Evolutionary conservation across 2,329 filamentous ascomycete species (phyloP).

Genomic region (Fusarium torreyae): DNA sequence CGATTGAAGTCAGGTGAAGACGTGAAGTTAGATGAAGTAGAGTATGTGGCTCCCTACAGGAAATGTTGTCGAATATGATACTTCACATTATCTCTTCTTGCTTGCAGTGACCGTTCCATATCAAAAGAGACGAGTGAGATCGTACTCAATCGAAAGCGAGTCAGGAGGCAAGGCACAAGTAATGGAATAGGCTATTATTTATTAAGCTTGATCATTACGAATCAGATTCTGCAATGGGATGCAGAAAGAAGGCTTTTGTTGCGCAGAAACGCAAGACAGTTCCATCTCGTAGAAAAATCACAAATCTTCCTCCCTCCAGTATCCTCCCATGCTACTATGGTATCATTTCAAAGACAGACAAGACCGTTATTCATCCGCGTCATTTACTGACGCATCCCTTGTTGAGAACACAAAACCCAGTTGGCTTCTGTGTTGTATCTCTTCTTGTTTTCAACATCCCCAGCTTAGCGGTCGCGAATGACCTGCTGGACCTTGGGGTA

Average conservation of each 20-base stretch:
- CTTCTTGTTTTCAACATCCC: neutral
- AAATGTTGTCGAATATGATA: no score
- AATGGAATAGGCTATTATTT: slow-evolving; percentile 2
- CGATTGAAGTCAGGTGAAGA: no score
- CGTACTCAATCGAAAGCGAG: no score
- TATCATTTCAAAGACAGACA: slow-evolving; percentile 26
- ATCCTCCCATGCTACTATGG: slow-evolving; percentile 35
- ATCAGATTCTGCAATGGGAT: neutral
- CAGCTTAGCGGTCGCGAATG: slow-evolving; percentile 63
- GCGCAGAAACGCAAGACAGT: neutral
- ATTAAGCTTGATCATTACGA: slow-evolving; percentile 6
- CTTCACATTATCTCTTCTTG: no score
- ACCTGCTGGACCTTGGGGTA: slow-evolving; percentile 88
- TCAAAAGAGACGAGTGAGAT: no score
- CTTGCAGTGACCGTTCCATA: no score
- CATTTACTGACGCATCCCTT: no score
- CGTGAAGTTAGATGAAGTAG: no score
- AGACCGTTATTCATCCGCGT: neutral
- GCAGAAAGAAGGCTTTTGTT: neutral
- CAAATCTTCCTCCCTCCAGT: slow-evolving; percentile 1
- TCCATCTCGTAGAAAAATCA: neutral
- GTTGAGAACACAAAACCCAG: no score
- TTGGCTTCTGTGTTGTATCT: no score
- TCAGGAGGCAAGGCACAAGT: no score
- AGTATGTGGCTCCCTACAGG: no score